phyloP scores from a whole-genome alignment of 257 asterid species.

The Cinchona pubescens region DNA sequence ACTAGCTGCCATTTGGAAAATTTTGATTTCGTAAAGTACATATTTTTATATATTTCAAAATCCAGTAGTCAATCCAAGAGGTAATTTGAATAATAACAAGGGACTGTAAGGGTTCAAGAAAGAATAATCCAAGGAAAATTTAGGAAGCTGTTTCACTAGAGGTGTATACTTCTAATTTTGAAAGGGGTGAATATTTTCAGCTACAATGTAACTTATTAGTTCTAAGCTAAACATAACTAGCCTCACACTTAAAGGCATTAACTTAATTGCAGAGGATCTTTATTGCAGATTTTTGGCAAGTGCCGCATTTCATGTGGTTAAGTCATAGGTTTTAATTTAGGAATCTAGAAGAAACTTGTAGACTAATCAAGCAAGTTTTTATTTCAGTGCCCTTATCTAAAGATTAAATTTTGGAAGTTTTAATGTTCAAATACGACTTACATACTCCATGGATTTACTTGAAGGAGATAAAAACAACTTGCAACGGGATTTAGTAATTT shows the following conservation, averaged over 20 bases:
- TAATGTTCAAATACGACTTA: not conserved
- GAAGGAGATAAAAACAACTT: not conserved
- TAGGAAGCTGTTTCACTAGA: not conserved
- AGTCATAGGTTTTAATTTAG: not conserved
- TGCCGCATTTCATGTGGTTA: not conserved
- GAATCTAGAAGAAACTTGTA: not conserved
- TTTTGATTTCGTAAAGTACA: not conserved
- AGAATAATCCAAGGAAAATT: not conserved
- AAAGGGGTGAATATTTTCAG: not conserved
- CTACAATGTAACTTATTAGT: not conserved
- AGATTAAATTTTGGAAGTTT: not conserved
- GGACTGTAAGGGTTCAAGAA: not conserved
- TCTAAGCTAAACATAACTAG: not conserved
- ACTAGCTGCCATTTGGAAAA: not conserved
- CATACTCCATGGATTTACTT: not conserved
- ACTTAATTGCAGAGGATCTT: not conserved
- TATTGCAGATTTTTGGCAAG: not conserved
- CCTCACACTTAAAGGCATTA: not conserved
- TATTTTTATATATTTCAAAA: not conserved
- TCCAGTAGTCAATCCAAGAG: not conserved
- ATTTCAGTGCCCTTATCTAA: not conserved
- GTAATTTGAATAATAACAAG: not conserved
- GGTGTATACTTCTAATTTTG: not conserved
- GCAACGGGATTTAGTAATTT: not conserved
- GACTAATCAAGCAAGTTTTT: not conserved